Base-by-base conservation (phyloP, 371 early-diverging fungal species). In the Mortierella sp. region DNA sequence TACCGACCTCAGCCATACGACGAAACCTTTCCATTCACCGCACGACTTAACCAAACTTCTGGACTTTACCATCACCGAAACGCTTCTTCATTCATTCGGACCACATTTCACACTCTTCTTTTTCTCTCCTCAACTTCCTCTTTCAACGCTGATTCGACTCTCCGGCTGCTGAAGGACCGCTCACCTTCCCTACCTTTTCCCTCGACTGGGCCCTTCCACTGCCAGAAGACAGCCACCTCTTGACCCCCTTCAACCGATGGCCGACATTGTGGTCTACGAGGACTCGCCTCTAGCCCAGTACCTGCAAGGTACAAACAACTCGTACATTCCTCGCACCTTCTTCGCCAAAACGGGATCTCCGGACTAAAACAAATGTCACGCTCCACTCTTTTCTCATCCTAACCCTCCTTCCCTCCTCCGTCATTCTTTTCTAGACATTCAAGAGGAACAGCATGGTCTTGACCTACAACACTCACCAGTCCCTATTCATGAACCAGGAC, bases 201-300 rank as follows among this genome's bases (percentile, higher is more conserved):
- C 54, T 58, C 38, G 63, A 38, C 34, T 57, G 65, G 52, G 45
- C 71, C 74, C 70, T 31, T 38, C 74, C 72, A 38, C 44, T 55
- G 28, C 52, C 68, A n/a, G 24, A 57, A 45, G 47, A 74, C 38
- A 13, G 16, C 65, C 24, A 47, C 11, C 45, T 52, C 57, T 50
- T 60, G 45, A 16, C 74, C 45, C 72, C 28, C 58, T 48, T 65
- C 50, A 28, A 24, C 75, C 47, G 8, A 93, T 94, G 93, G 84
- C 91, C 54, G 95, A 95, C 84, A 88, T 91, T 45, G 89, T 95
- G 78, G 91, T 94, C 16, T 95, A 94, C 82, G 94, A 94, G 88
- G 95, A 94, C 76, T 92, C 94, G 24, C 95, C 95, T n/a, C 84
- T 95, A 55, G 95, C 91, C 31, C 92, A 92, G 65, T 95, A 95